Evolutionary conservation across 2,329 filamentous ascomycete species (phyloP).

Genomic region (Grosmannia serpens): DNA sequence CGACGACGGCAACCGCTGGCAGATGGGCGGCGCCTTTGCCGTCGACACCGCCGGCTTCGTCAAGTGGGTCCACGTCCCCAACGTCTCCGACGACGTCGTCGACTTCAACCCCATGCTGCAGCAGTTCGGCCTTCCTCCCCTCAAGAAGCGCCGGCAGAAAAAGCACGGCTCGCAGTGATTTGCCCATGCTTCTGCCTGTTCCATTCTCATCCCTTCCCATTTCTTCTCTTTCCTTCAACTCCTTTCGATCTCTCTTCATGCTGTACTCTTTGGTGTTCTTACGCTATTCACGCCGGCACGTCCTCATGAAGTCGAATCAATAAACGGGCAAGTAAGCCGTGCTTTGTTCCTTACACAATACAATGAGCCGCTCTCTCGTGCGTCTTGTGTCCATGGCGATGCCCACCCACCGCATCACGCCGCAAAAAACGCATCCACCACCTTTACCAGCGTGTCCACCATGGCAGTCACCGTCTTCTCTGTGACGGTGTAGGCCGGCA

Average conservation of each 20-base stretch:
- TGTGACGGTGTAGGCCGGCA: slow-evolving; percentile 56
- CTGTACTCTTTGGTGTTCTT: background rate
- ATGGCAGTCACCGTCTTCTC: slow-evolving; percentile 42
- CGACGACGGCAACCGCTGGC: slow-evolving; percentile 57
- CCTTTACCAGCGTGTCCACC: slow-evolving; percentile 33
- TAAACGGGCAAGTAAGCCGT: background rate
- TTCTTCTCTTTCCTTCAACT: background rate
- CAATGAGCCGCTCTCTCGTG: too few relatives aligned
- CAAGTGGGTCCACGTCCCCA: slow-evolving; percentile 36
- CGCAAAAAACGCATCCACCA: slow-evolving; percentile 37
- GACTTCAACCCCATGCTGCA: slow-evolving; percentile 29
- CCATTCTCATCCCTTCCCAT: background rate
- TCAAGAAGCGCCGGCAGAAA: slow-evolving; percentile 4
- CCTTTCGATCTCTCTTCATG: background rate
- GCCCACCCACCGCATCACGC: background rate
- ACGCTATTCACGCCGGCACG: background rate
- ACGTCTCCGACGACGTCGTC: slow-evolving; percentile 39
- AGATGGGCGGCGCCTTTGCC: slow-evolving; percentile 54
- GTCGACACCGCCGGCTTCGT: slow-evolving; percentile 41
- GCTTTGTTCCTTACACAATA: background rate
- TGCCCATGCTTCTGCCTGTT: background rate
- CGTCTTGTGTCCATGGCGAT: background rate
- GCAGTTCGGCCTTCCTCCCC: slow-evolving; percentile 5
- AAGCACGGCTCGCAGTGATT: background rate
- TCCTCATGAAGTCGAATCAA: background rate